Evolutionary conservation across 345 rosid species (phyloP), one percentile per base, ranked within the genome.

Genomic region (Brassica napus): DNA sequence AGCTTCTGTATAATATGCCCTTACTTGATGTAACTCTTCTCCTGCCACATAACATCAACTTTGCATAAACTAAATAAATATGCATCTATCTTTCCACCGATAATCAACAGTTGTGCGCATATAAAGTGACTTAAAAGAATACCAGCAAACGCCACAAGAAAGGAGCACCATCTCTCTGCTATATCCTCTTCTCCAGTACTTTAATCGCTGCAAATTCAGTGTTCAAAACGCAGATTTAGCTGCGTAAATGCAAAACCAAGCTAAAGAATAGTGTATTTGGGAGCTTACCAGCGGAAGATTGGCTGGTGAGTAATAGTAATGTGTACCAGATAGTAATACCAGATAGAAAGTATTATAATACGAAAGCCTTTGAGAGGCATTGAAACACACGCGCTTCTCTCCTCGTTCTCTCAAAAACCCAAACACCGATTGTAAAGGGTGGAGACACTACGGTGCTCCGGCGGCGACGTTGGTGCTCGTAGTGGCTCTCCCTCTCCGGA

Each of bases 121-220:
- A 44, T 68, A 64, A 2, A 60, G 44, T 5, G 26, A 8, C 4
- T 18, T 60, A 0, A 75, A 68, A 68, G 32, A 30, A 1, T 7
- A 90, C 98, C 92, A 90, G 82, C 61, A 94, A 69, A 72, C 91
- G 92, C 97, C 97, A 89, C 79, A 87, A 35, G 86, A 88, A 92
- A 47, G 93, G 93, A 60, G 67, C 83, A 15, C 93, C 92, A 9
- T 88, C 91, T 73, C 93, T 88, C 77, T 81, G 84, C 77, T 84
- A 85, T 66, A 88, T 82, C 75, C 57, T 85, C 63, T 69, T 83
- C 75, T 83, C 75, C 69, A 28, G 86, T 77, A 79, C 92, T 83
- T 90, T 82, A 34, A 82, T 72, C 1, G 89, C 98, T 92, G 65
- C 81, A 60, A 65, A 8, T 49, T 6, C 6, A 1, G 31, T 16